A percentile compares a stretch with the other conserved stretches of the same genome.
Evolutionary conservation across 2,329 filamentous ascomycete species (phyloP).

Genomic region (Talaromyces sp.): DNA sequence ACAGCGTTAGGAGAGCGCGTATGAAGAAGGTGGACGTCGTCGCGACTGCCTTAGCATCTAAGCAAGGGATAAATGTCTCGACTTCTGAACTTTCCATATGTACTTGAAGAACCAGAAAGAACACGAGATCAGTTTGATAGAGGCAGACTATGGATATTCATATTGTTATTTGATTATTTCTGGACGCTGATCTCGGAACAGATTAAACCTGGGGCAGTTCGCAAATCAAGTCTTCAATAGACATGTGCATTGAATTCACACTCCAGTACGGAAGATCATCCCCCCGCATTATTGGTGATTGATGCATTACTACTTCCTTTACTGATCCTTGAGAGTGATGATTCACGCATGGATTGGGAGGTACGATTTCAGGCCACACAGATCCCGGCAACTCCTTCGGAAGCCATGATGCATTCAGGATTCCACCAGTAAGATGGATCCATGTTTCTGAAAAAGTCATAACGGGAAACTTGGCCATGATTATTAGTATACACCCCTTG

Average conservation of each 20-base stretch:
- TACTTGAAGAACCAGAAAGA: background rate
- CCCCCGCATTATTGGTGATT: background rate
- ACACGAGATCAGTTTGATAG: background rate
- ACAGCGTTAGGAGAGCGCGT: background rate
- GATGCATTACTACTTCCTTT: background rate
- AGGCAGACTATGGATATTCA: background rate
- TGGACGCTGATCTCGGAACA: background rate
- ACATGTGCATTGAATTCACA: background rate
- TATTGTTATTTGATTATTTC: background rate
- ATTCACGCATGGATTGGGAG: background rate
- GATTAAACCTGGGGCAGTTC: background rate
- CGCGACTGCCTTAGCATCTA: background rate
- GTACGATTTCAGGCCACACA: background rate
- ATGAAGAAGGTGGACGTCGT: background rate
- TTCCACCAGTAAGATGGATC: background rate
- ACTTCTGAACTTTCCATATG: no score
- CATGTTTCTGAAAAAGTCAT: background rate
- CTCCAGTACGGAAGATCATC: background rate
- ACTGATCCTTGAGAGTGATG: background rate
- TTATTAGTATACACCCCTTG: background rate
- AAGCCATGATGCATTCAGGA: background rate
- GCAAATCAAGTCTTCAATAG: background rate
- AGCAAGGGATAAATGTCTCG: background rate
- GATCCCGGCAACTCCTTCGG: background rate
- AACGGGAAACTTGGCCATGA: background rate